These are phyloP conservation scores for Tilletia indica DNA, from an alignment of 1,284 basidiomycete species.

Conservation along the genomic window DNA sequence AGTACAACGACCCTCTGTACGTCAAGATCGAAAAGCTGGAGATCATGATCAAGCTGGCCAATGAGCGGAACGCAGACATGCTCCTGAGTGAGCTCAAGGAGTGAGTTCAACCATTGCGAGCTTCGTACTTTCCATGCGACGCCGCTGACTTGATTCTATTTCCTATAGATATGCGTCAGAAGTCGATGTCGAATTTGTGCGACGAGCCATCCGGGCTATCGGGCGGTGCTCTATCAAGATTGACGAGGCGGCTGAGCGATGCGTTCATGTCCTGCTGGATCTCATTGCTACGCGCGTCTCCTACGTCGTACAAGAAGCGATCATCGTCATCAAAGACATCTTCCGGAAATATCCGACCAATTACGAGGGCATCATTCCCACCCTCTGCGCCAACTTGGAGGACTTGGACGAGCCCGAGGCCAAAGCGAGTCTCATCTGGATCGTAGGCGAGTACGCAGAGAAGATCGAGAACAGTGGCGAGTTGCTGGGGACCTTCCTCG, in stretches of 20 bases:
- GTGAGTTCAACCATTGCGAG: slow-evolving; percentile 58
- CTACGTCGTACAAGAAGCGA: slow-evolving; percentile 97
- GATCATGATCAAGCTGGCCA: slow-evolving; percentile 93
- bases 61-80: slow-evolving; percentile 88
- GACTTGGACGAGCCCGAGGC: slow-evolving; percentile 97
- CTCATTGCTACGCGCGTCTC: slow-evolving; percentile 87
- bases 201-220: slow-evolving; percentile 89
- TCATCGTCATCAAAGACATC: slow-evolving; percentile 99
- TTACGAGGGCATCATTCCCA: slow-evolving; percentile 95
- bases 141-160: background rate
- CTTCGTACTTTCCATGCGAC: too few relatives aligned
- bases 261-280: slow-evolving; percentile 87
- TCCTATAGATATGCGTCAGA: slow-evolving; percentile 80
- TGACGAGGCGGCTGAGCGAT: slow-evolving; percentile 84
- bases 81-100: slow-evolving; percentile 93
- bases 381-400: slow-evolving; percentile 88
- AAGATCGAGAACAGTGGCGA: slow-evolving; percentile 96
- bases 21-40: slow-evolving; percentile 98
- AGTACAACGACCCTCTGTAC: slow-evolving; percentile 98
- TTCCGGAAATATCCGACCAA: slow-evolving; percentile 97
- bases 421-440: slow-evolving; percentile 97
- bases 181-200: slow-evolving; percentile 96
- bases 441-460: slow-evolving; percentile 94
- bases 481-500: slow-evolving; percentile 79
- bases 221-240: slow-evolving; percentile 96